Evolutionary conservation across 805 yeast genomes (phyloP).

Genomic region (Candida chauliodis): DNA sequence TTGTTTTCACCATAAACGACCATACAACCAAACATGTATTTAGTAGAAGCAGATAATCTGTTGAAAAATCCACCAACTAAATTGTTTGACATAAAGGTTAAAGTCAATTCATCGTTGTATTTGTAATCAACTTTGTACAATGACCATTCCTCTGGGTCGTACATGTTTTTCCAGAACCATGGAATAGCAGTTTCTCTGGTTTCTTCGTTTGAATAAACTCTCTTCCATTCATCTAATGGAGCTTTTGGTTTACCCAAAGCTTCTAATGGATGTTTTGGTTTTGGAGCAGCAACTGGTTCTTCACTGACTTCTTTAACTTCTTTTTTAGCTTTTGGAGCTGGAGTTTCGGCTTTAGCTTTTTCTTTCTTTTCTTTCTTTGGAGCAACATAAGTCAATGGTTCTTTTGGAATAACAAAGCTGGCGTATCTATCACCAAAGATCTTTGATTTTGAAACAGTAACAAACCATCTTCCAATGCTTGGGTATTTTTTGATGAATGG

Average conservation of each 20-base stretch:
- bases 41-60: slow-evolving; percentile 88
- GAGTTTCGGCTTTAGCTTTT: slow-evolving; percentile 29
- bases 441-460: slow-evolving; percentile 47
- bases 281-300: slow-evolving; percentile 56
- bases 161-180: slow-evolving; percentile 94
- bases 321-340: slow-evolving; percentile 39
- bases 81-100: slow-evolving; percentile 98
- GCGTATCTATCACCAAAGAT: slow-evolving; percentile 46
- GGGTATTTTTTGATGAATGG: slow-evolving; percentile 67
- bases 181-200: slow-evolving; percentile 93
- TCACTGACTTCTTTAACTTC: slow-evolving; percentile 29
- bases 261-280: slow-evolving; percentile 90
- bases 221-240: slow-evolving; percentile 90
- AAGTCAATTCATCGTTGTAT: slow-evolving; percentile 96
- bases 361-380: slow-evolving; percentile 72
- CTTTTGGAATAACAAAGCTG: slow-evolving; percentile 56
- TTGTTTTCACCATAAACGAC: slow-evolving; percentile 99
- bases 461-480: slow-evolving; percentile 66
- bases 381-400: slow-evolving; percentile 63
- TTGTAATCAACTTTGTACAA: slow-evolving; percentile 93
- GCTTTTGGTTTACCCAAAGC: slow-evolving; percentile 69
- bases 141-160: slow-evolving; percentile 90
- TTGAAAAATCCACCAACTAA: slow-evolving; percentile 96
- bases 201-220: slow-evolving; percentile 94
- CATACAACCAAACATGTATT: slow-evolving; percentile 88